Percentiles rank a stretch among this genome's conserved stretches.
Evolutionary conservation across 768 basidiomycete species (phyloP).

Genomic region (Auricularia auricula-judae): DNA sequence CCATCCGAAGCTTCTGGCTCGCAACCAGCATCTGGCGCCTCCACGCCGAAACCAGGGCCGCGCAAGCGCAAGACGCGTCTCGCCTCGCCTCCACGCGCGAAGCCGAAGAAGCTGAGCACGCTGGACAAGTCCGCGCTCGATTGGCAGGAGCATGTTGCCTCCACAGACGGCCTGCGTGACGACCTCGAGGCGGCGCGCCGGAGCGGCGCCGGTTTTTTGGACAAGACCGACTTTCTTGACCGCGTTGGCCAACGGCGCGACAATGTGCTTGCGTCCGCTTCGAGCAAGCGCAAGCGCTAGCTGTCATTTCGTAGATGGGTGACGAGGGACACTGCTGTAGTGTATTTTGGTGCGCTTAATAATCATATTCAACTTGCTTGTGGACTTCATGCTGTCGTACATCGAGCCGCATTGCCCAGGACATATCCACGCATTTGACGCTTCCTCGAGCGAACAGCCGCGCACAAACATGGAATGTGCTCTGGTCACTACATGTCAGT

Average conservation of each 20-base stretch:
- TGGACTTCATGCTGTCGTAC: too few relatives aligned
- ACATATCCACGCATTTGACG: too few relatives aligned
- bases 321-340: too few relatives aligned
- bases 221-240: slow-evolving; percentile 74
- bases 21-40: slow-evolving; percentile 8
- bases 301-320: too few relatives aligned
- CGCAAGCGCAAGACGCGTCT: slow-evolving; percentile 54
- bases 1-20: slow-evolving; percentile 9
- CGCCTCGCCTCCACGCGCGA: slow-evolving; percentile 31
- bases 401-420: too few relatives aligned
- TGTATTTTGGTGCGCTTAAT: too few relatives aligned
- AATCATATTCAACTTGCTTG: too few relatives aligned
- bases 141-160: slow-evolving; percentile 56
- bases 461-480: too few relatives aligned
- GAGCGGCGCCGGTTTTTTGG: slow-evolving; percentile 62
- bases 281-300: neutral
- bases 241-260: slow-evolving; percentile 66
- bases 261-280: slow-evolving; percentile 36
- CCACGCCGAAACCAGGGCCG: slow-evolving; percentile 42
- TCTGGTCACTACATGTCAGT: too few relatives aligned
- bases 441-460: too few relatives aligned
- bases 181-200: slow-evolving; percentile 66
- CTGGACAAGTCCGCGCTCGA: slow-evolving; percentile 83
- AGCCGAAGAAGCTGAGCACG: slow-evolving; percentile 69
- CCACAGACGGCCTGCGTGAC: slow-evolving; percentile 35